Conservation (phyloP, 140 eudicot species). For the Erigeron philadelphicus region DNA sequence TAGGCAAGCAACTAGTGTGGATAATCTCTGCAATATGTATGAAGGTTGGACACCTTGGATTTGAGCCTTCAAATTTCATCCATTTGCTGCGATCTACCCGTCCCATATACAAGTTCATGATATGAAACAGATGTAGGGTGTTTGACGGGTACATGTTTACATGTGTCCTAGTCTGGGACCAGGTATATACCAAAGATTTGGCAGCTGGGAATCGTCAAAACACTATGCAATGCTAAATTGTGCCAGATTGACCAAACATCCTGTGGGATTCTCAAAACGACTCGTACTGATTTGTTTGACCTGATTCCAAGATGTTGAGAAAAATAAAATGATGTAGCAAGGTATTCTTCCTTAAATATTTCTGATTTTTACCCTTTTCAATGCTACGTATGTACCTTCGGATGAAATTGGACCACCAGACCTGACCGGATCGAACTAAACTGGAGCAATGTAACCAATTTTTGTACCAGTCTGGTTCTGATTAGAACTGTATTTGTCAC, state of each 20-base stretch:
- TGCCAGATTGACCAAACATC: constrained; percentile 17
- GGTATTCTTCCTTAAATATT: constrained; percentile 8
- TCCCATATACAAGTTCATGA: neutral
- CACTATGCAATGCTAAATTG: constrained; percentile 3
- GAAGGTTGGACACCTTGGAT: constrained; percentile 99
- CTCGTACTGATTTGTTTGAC: constrained; percentile 14
- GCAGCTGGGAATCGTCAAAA: constrained; percentile 15
- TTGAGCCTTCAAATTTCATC: constrained; percentile 31
- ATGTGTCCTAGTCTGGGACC: constrained; percentile 12
- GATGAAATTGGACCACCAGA: too few relatives aligned
- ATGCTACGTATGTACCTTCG: too few relatives aligned
- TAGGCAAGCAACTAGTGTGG: constrained; percentile 87
- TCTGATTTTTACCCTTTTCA: neutral
- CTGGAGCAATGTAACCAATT: too few relatives aligned
- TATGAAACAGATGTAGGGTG: constrained; percentile 7
- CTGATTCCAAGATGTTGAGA: constrained; percentile 17
- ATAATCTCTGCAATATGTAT: constrained; percentile 97
- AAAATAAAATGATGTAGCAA: constrained; percentile 20
- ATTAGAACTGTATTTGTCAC: too few relatives aligned
- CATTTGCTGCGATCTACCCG: constrained; percentile 14
- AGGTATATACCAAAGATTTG: constrained; percentile 13
- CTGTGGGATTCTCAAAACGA: constrained; percentile 5
- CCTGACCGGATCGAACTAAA: too few relatives aligned
- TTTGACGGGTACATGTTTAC: constrained; percentile 14
- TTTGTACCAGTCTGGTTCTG: too few relatives aligned